A percentile compares a stretch with the other conserved stretches of the same genome.
Conservation (phyloP, 2,329 filamentous ascomycete species). For the Trichothecium roseum region DNA sequence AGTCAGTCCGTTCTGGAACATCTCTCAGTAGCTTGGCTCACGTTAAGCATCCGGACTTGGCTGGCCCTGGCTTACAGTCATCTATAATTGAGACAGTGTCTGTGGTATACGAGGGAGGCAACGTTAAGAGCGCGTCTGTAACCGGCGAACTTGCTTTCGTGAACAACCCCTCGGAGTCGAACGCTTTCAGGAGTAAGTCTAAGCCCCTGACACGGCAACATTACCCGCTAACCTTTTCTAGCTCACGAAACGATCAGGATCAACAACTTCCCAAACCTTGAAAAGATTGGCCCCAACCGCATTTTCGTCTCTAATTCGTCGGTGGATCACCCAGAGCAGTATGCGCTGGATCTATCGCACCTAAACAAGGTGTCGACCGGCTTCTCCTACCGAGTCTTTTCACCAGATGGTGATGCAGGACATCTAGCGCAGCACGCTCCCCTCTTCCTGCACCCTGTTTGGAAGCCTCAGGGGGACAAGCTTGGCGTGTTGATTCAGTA, state of each 20-base stretch:
- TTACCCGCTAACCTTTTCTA: conserved; percentile 12
- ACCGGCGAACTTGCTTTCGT: conserved; percentile 83
- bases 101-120: conserved; percentile 67
- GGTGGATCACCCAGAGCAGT: conserved; percentile 63
- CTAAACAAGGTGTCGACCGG: conserved; percentile 67
- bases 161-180: conserved; percentile 50
- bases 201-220: background rate
- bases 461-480: conserved; percentile 64
- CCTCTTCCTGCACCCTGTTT: conserved; percentile 61
- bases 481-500: conserved; percentile 55
- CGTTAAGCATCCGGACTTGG: conserved; percentile 73
- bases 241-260: conserved; percentile 63
- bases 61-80: conserved; percentile 68
- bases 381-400: conserved; percentile 85
- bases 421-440: conserved; percentile 52
- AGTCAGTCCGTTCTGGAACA: conserved; percentile 81
- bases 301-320: conserved; percentile 69
- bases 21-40: conserved; percentile 61
- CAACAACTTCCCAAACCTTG: conserved; percentile 78
- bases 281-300: conserved; percentile 88
- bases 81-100: conserved; percentile 91
- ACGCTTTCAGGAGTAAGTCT: conserved; percentile 37
- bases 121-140: conserved; percentile 60
- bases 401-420: conserved; percentile 19
- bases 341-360: conserved; percentile 62